Percentiles rank a stretch among this genome's conserved stretches.
Evolutionary conservation across 1,139 yeast genomes (phyloP).

Genomic region (Pneumocystis wakefieldiae): DNA sequence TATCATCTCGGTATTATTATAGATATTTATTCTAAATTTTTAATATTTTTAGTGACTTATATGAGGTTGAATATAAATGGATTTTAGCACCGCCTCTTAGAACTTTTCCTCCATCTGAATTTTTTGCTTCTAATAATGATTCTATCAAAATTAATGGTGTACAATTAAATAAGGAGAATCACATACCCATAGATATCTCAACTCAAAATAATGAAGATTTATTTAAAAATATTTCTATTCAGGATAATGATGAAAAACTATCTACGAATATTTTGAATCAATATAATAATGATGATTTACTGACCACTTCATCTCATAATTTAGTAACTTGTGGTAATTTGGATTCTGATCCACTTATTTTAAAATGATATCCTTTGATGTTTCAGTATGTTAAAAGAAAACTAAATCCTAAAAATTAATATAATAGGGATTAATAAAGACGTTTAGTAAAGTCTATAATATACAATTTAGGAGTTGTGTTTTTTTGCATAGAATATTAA

Average conservation of each 20-base stretch:
- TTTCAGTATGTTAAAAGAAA: background rate
- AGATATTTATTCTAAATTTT: constrained; percentile 3
- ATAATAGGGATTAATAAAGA: background rate
- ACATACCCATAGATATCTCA: background rate
- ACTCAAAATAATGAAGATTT: background rate
- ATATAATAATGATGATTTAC: background rate
- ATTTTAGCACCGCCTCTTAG: constrained; percentile 2
- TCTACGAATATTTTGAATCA: too few species aligned
- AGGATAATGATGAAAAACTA: background rate
- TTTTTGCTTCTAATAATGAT: background rate
- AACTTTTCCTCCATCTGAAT: background rate
- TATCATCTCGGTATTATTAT: constrained; percentile 13
- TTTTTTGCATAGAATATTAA: background rate
- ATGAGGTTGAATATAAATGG: constrained; percentile 2
- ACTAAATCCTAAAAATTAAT: background rate
- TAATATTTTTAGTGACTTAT: background rate
- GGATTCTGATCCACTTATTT: background rate
- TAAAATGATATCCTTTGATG: background rate
- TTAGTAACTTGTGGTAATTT: background rate
- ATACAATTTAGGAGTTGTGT: background rate
- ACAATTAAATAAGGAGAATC: background rate
- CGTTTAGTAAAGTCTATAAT: background rate
- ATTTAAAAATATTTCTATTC: background rate
- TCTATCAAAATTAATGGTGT: background rate
- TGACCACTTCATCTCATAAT: background rate